phyloP scores from a whole-genome alignment of 257 asterid species.

The Rubia yunnanensis region DNA sequence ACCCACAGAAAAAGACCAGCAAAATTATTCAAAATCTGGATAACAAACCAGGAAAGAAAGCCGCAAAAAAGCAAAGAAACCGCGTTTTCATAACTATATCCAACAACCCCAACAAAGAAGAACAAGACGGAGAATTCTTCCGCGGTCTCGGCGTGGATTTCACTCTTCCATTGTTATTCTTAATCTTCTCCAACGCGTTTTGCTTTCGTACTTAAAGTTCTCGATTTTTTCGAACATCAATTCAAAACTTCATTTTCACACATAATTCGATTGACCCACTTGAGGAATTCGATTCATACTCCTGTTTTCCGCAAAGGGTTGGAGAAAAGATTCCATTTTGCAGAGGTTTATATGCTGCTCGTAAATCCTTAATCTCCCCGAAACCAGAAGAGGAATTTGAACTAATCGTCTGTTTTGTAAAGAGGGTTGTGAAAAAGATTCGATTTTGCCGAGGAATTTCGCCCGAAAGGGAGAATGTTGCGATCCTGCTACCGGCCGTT shows the following conservation, averaged over 20 bases:
- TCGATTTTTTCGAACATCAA: background rate
- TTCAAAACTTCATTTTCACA: background rate
- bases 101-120: background rate
- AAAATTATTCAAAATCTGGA: background rate
- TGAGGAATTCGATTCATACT: background rate
- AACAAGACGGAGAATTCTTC: background rate
- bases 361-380: background rate
- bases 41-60: background rate
- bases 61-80: background rate
- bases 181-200: background rate
- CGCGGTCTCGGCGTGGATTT: constrained; percentile 5
- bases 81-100: constrained; percentile 2
- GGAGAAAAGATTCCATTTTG: background rate
- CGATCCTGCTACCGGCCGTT: constrained; percentile 51
- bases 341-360: background rate
- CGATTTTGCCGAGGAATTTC: background rate
- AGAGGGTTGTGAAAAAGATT: background rate
- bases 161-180: background rate
- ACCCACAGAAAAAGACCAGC: background rate
- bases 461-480: constrained; percentile 26
- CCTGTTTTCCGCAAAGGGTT: background rate
- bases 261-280: background rate
- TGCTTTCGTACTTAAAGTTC: background rate
- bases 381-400: background rate
- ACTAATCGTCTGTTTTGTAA: background rate